Base-by-base conservation (phyloP, 441 rosid species). In the Pelargonium myrrhifolium region DNA sequence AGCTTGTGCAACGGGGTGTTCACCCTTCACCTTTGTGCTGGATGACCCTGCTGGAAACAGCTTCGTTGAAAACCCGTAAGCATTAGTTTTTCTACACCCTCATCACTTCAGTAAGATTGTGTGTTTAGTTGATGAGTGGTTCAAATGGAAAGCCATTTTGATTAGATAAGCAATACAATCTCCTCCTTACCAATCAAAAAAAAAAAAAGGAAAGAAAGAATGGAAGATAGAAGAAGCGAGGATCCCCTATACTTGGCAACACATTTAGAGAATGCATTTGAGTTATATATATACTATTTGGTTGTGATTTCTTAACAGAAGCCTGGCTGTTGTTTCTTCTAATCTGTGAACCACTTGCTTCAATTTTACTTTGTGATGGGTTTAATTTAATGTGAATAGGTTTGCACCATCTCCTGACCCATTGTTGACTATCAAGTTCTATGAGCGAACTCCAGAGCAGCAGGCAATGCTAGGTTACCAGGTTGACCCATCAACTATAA, bases 11-110 rank as follows among this genome's bases (percentile, higher is more conserved):
- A 63, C 79, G 21, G 97, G 88, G 62, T 83, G 71, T 63, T 83
- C 78, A 12, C 49, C 93, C 31, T 92, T 89, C 72, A 87, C 93
- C 72, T 82, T 92, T 78, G 77, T 88, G 76, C 82, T 94, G 72
- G 94, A 94, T 72, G 99, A 94, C 82, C 96, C 97, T 65, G 83
- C 94, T 62, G 99, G 99, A 72, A 94, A 94, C 83, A 87, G 99
- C 86, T 94, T 92, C 79, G 80, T 94, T 69, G 99, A 94, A 75
- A 94, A 92, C 68, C 99, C 83, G 98, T 92, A 87, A 89, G 97
- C 17, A 24, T 56, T 37, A 51, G 43, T 56, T 17, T 43, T 5
- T 71, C 7, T 53, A 40, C 6, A 59, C 18, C 65, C 18, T 3
- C 20, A 26, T 45, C 40, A 18, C 59, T 2, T 37, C 35, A 53